Percentiles rank a stretch among this genome's conserved stretches.
These are phyloP conservation scores for Phytophthora aleatoria DNA, from an alignment of 352 stramenopile species.

Conservation along the genomic window DNA sequence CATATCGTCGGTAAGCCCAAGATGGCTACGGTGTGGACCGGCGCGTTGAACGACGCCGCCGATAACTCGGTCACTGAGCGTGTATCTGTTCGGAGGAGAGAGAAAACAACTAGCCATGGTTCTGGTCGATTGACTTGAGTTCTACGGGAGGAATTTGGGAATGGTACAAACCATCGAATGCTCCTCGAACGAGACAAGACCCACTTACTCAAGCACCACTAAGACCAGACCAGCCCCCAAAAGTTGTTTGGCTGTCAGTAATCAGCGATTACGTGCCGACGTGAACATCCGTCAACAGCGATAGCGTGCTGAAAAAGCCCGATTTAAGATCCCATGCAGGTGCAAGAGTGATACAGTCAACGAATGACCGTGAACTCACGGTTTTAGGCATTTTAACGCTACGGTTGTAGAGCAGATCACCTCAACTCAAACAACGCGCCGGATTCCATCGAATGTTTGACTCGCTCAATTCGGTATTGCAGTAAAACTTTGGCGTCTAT, in stretches of 20 bases:
- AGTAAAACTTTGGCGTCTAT: too few relatives aligned
- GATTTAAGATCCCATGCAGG: background rate
- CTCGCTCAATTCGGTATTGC: too few relatives aligned
- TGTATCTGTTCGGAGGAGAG: conserved; percentile 3
- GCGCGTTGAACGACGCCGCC: conserved; percentile 4
- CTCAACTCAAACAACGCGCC: background rate
- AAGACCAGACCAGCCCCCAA: background rate
- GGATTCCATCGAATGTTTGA: background rate
- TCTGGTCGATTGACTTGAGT: background rate
- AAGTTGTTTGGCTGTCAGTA: background rate
- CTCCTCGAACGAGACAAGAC: background rate
- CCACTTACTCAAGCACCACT: conserved; percentile 1
- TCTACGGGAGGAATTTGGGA: conserved; percentile 8
- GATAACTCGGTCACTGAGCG: conserved; percentile 15
- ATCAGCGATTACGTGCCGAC: conserved; percentile 15
- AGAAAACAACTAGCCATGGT: conserved; percentile 19
- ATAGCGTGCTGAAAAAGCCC: conserved; percentile 9
- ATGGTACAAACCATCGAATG: background rate
- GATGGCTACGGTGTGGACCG: background rate
- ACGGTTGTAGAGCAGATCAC: background rate
- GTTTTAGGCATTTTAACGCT: background rate
- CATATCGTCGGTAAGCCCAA: background rate
- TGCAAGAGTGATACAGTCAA: background rate
- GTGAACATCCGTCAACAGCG: conserved; percentile 16
- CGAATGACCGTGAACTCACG: background rate